Conservation (phyloP, 2,329 filamentous ascomycete genomes). For the Apiospora saccharicola region DNA sequence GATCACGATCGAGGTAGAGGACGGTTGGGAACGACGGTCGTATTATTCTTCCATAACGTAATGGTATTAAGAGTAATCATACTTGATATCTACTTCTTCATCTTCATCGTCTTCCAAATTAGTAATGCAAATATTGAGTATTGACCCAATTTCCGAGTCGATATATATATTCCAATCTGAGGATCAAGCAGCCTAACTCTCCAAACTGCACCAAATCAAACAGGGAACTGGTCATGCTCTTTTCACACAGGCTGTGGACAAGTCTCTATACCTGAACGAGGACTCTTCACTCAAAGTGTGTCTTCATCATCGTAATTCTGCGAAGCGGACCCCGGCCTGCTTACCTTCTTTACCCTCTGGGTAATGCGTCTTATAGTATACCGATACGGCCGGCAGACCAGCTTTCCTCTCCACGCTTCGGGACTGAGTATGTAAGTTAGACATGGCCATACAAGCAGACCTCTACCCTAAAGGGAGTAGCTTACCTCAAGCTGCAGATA, state of each 20-base stretch:
- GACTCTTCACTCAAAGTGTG: neutral
- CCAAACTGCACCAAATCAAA: neutral
- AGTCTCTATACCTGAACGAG: neutral
- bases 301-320: neutral
- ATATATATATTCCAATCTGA: neutral
- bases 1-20: neutral
- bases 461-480: neutral
- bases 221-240: neutral
- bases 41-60: neutral
- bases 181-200: neutral
- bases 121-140: neutral
- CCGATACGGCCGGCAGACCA: slow-evolving; percentile 20
- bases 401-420: slow-evolving; percentile 21
- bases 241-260: neutral
- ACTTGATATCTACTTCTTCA: too few species aligned
- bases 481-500: slow-evolving; percentile 19
- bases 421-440: neutral
- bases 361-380: slow-evolving; percentile 7
- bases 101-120: neutral
- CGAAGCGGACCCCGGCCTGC: slow-evolving; percentile 1
- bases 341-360: neutral
- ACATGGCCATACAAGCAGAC: neutral
- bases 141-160: neutral
- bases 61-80: neutral
- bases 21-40: neutral